Evolutionary conservation across 2,329 filamentous ascomycete species (phyloP).

Genomic region (Pseudocercospora fuligena): DNA sequence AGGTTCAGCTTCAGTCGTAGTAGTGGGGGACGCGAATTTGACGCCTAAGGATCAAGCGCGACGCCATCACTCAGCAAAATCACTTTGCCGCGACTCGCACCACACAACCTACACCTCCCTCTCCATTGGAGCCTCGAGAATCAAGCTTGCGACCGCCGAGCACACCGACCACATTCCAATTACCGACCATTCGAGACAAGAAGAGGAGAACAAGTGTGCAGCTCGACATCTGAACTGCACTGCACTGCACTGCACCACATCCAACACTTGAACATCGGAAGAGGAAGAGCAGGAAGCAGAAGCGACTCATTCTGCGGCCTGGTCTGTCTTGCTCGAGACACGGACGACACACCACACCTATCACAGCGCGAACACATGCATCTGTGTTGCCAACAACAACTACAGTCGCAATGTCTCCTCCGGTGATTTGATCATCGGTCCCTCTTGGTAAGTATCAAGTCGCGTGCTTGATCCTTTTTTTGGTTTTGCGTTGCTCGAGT

Average conservation of each 20-base stretch:
- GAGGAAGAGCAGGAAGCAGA: constrained; percentile 6
- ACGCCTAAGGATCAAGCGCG: not conserved
- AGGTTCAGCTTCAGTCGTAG: not conserved
- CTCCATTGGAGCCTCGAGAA: not conserved
- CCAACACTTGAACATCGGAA: not conserved
- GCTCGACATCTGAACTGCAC: not conserved
- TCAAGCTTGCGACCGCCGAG: not conserved
- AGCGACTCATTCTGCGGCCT: not conserved
- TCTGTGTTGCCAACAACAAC: constrained; percentile 25
- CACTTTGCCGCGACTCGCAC: constrained; percentile 3
- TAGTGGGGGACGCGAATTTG: not conserved
- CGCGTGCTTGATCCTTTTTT: not conserved
- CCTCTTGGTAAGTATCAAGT: constrained; percentile 13
- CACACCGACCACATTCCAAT: not conserved
- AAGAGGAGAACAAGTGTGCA: not conserved
- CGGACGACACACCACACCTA: not conserved
- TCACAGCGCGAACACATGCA: constrained; percentile 8
- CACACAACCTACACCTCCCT: not conserved
- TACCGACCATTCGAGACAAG: not conserved
- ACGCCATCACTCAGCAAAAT: constrained; percentile 9
- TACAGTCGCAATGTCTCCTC: constrained; percentile 25
- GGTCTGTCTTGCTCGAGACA: constrained; percentile 11
- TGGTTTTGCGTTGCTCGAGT: not conserved
- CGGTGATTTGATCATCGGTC: constrained; percentile 24
- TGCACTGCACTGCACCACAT: not conserved